Evolutionary conservation across 2,329 filamentous ascomycete genomes (phyloP).

Genomic region (Scedosporium dehoogii): DNA sequence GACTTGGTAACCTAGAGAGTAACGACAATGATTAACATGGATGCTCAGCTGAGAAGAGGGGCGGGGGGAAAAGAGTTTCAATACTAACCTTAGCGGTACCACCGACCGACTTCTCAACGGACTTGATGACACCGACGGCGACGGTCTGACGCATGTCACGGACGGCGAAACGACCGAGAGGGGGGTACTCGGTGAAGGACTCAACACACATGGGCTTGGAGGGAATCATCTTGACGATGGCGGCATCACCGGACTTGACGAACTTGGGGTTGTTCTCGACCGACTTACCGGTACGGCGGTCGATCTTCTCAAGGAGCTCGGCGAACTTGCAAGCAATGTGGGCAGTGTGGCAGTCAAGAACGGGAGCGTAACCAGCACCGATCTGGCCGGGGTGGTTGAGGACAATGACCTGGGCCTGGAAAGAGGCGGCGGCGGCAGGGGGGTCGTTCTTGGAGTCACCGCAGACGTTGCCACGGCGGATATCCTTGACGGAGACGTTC

Average conservation of each 20-base stretch:
- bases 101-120: constrained; percentile 55
- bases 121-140: constrained; percentile 92
- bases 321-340: constrained; percentile 99
- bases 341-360: constrained; percentile 99
- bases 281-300: constrained; percentile 99
- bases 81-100: constrained; percentile 46
- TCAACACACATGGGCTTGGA: constrained; percentile 99
- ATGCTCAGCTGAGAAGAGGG: neutral
- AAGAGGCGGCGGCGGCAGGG: constrained; percentile 76
- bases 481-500: constrained; percentile 99
- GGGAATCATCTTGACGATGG: constrained; percentile 99
- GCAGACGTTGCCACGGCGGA: constrained; percentile 99
- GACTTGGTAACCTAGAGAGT: constrained; percentile 48
- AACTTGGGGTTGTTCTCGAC: constrained; percentile 91
- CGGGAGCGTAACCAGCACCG: constrained; percentile 96
- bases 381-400: constrained; percentile 99
- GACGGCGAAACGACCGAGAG: constrained; percentile 99
- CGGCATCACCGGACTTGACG: constrained; percentile 99
- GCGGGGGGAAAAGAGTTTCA: neutral
- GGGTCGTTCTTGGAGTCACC: constrained; percentile 99
- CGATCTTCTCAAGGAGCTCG: constrained; percentile 99
- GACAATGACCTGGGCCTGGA: constrained; percentile 99
- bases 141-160: constrained; percentile 94
- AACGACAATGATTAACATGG: neutral
- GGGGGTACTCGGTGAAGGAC: constrained; percentile 99